A percentile compares a stretch with the other conserved stretches of the same genome.
phyloP scores from a whole-genome alignment of 176 grass and related monocot species.

The Poa pratensis region DNA sequence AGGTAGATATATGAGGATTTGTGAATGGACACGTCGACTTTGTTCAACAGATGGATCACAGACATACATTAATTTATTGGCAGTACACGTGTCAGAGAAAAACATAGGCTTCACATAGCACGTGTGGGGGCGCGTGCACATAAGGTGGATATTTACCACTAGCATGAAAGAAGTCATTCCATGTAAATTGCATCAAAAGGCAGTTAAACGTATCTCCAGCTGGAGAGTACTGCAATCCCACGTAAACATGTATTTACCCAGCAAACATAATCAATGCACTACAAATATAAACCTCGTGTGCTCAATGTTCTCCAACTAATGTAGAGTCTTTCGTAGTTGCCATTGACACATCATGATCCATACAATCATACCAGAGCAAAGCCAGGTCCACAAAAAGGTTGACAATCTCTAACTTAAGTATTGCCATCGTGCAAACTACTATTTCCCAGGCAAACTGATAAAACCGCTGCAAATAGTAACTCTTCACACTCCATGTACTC shows the following conservation, averaged over 20 bases:
- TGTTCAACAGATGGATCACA: background rate
- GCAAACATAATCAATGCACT: background rate
- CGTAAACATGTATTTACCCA: background rate
- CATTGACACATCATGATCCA: background rate
- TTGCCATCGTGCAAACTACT: background rate
- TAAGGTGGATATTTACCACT: background rate
- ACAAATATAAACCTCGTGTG: background rate
- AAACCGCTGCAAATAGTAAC: background rate
- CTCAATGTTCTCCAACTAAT: background rate
- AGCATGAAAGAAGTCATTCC: background rate
- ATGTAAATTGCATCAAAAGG: background rate
- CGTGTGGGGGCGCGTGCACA: background rate
- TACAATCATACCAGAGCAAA: conserved; percentile 5
- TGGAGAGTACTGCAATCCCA: background rate
- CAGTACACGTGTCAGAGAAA: background rate
- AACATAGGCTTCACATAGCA: background rate
- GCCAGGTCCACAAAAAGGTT: background rate
- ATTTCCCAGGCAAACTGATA: background rate
- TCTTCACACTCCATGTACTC: background rate
- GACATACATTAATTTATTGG: background rate
- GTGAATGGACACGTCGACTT: background rate
- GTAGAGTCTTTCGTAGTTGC: background rate
- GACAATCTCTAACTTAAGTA: background rate
- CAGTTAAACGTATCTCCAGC: background rate
- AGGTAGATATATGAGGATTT: background rate